Evolutionary conservation across 768 basidiomycete genomes (phyloP).

Genomic region (Termitomyces sp.): DNA sequence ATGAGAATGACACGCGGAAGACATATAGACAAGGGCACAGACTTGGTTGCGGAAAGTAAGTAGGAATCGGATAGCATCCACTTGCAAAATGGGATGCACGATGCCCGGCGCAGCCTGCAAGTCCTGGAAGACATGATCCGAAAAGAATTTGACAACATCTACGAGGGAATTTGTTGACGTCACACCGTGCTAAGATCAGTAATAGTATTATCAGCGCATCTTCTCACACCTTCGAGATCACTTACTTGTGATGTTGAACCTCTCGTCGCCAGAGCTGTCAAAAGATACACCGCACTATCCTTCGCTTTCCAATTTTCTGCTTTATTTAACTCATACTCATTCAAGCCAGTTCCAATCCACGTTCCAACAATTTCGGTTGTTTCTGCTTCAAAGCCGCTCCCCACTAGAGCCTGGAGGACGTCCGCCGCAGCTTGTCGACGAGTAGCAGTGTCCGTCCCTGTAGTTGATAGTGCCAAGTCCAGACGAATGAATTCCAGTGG

Average conservation of each 20-base stretch:
- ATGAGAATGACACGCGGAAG: not conserved
- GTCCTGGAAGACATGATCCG: slow-evolving; percentile 85
- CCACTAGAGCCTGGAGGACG: slow-evolving; percentile 87
- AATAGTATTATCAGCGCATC: not conserved
- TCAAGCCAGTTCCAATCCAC: slow-evolving; percentile 78
- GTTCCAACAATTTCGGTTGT: slow-evolving; percentile 82
- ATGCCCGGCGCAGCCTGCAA: slow-evolving; percentile 60
- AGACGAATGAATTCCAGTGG: slow-evolving; percentile 92
- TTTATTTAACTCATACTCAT: slow-evolving; percentile 58
- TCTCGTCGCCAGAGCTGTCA: slow-evolving; percentile 90
- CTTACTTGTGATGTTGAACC: slow-evolving; percentile 80
- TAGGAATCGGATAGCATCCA: slow-evolving; percentile 93
- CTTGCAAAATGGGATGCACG: slow-evolving; percentile 88
- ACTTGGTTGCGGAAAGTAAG: slow-evolving; percentile 97
- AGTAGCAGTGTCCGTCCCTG: slow-evolving; percentile 69
- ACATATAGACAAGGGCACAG: slow-evolving; percentile 10
- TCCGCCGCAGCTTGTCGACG: slow-evolving; percentile 92
- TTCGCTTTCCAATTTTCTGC: slow-evolving; percentile 81
- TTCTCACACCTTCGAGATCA: not conserved
- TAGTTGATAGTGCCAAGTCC: slow-evolving; percentile 65
- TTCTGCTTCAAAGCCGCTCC: slow-evolving; percentile 72
- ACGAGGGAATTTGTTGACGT: slow-evolving; percentile 90
- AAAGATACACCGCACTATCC: slow-evolving; percentile 87
- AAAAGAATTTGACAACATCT: slow-evolving; percentile 94
- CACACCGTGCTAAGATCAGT: slow-evolving; percentile 69